Conservation (phyloP, 225 moss, liverwort and hornwort genomes). For the Rhytidiadelphus loreus region DNA sequence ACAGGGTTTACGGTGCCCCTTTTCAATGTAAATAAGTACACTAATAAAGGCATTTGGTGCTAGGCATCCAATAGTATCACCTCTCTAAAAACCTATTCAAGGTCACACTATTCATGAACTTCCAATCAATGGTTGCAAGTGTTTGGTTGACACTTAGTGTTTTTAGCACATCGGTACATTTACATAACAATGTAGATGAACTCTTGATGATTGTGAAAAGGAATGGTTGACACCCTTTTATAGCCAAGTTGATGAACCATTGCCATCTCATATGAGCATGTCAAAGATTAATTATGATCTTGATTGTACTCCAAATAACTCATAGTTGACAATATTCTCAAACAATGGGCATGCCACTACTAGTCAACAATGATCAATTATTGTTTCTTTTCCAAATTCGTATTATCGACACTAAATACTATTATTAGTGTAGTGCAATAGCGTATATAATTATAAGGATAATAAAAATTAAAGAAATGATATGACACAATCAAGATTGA, state of each 20-base stretch:
- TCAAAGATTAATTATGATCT: not conserved
- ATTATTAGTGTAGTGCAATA: not conserved
- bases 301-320: not conserved
- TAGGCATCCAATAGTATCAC: not conserved
- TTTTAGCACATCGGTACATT: not conserved
- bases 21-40: not conserved
- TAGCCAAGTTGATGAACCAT: not conserved
- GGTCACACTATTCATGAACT: not conserved
- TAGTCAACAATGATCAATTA: not conserved
- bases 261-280: not conserved
- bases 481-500: not conserved
- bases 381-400: not conserved
- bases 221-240: not conserved
- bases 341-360: not conserved
- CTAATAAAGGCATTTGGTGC: not conserved
- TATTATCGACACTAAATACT: not conserved
- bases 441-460: not conserved
- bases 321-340: not conserved
- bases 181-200: not conserved
- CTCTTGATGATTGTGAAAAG: not conserved
- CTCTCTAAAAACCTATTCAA: not conserved
- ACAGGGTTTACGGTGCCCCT: not conserved
- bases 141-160: not conserved
- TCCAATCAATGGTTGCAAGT: not conserved
- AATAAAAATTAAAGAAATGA: no score